Evolutionary conservation across 2,329 filamentous ascomycete genomes (phyloP).

Genomic region (Fusarium sulawesiense): DNA sequence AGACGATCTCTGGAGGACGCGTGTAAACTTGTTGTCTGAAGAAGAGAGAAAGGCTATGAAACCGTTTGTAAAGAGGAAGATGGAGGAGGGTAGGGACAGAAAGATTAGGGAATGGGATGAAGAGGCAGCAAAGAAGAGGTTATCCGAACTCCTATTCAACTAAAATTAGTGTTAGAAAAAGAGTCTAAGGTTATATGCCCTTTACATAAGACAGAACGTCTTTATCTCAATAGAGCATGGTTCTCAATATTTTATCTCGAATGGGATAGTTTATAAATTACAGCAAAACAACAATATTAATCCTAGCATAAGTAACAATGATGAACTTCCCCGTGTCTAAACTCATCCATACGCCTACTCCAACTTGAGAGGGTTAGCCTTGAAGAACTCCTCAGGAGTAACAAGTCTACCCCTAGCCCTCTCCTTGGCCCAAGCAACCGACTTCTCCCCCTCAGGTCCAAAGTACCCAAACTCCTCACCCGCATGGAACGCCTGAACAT

Average conservation of each 20-base stretch:
- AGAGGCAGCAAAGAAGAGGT: background rate
- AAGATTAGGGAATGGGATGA: constrained; percentile 44
- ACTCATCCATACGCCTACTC: background rate
- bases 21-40: constrained; percentile 44
- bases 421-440: constrained; percentile 38
- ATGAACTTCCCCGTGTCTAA: no score
- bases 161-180: no score
- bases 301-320: background rate
- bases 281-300: background rate
- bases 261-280: fast-evolving
- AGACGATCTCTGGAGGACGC: constrained; percentile 46
- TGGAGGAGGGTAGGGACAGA: constrained; percentile 38
- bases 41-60: constrained; percentile 47
- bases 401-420: constrained; percentile 36
- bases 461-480: constrained; percentile 42
- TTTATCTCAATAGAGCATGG: background rate
- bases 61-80: constrained; percentile 37
- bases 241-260: background rate
- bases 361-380: constrained; percentile 25
- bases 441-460: constrained; percentile 29
- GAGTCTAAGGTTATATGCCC: background rate
- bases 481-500: constrained; percentile 7
- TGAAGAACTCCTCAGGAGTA: constrained; percentile 40
- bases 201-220: background rate
- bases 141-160: no score